These are phyloP conservation scores for Schizopora paradoxa DNA, from an alignment of 1,284 basidiomycete genomes.

Conservation along the genomic window DNA sequence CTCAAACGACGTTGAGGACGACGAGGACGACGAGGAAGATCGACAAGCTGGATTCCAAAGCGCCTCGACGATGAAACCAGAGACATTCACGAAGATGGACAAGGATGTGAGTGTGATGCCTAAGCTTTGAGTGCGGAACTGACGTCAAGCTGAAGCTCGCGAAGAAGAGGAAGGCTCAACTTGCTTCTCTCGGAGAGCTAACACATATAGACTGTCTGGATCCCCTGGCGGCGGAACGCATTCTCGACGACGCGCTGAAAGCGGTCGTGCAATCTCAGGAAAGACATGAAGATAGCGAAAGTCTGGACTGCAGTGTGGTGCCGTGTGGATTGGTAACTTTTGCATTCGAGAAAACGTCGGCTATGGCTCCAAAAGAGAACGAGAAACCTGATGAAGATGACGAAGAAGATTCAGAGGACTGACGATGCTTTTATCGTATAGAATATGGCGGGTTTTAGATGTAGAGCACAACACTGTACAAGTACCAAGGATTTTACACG, in stretches of 20 bases:
- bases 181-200: slow-evolving; percentile 86
- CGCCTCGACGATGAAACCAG: slow-evolving; percentile 63
- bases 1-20: slow-evolving; percentile 39
- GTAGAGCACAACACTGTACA: too few species aligned
- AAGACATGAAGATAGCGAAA: slow-evolving; percentile 31
- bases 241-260: slow-evolving; percentile 42
- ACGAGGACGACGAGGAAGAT: slow-evolving; percentile 25
- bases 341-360: too few species aligned
- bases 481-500: too few species aligned
- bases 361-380: too few species aligned
- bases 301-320: slow-evolving; percentile 22
- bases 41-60: slow-evolving; percentile 53
- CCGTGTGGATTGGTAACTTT: too few species aligned
- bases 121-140: slow-evolving; percentile 2
- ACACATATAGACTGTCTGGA: slow-evolving; percentile 75
- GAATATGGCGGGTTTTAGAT: too few species aligned
- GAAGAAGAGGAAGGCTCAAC: slow-evolving; percentile 67
- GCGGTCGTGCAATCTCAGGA: slow-evolving; percentile 6
- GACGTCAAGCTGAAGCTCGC: slow-evolving; percentile 44
- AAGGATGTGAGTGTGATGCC: slow-evolving; percentile 40
- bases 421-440: too few species aligned
- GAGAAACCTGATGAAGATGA: too few species aligned
- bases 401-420: too few species aligned
- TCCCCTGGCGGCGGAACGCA: slow-evolving; percentile 36
- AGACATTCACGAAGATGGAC: slow-evolving; percentile 45